Conservation (phyloP, 2,329 filamentous ascomycete species). For the Aspergillus pseudonomiae region DNA sequence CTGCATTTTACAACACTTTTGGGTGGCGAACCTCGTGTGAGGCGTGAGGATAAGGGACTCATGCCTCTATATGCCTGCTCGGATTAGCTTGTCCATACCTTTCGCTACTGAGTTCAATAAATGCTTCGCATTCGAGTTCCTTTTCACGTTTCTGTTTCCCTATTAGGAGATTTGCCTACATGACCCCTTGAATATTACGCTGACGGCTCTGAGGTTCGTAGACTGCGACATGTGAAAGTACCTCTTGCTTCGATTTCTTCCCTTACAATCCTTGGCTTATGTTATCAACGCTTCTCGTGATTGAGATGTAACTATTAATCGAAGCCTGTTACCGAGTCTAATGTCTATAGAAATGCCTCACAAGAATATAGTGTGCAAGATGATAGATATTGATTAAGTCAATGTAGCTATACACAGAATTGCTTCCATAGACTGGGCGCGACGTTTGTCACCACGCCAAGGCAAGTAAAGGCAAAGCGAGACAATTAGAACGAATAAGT, state of each 20-base stretch:
- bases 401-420: background rate
- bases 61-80: background rate
- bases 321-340: background rate
- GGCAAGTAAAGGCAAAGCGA: background rate
- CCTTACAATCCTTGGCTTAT: background rate
- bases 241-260: background rate
- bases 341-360: background rate
- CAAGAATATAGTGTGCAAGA: background rate
- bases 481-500: background rate
- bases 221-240: background rate
- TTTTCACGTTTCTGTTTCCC: too few species aligned
- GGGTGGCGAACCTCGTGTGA: background rate
- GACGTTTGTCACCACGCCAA: background rate
- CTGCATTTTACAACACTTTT: background rate
- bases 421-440: background rate
- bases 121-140: background rate
- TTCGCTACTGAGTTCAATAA: background rate
- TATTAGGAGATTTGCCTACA: too few species aligned
- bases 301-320: background rate
- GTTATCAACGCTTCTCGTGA: background rate
- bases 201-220: background rate
- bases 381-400: background rate
- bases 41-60: background rate
- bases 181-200: background rate
- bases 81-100: background rate